These are phyloP conservation scores for Bonia amplexicaulis DNA, from an alignment of 176 grass and related monocot species.

Conservation along the genomic window DNA sequence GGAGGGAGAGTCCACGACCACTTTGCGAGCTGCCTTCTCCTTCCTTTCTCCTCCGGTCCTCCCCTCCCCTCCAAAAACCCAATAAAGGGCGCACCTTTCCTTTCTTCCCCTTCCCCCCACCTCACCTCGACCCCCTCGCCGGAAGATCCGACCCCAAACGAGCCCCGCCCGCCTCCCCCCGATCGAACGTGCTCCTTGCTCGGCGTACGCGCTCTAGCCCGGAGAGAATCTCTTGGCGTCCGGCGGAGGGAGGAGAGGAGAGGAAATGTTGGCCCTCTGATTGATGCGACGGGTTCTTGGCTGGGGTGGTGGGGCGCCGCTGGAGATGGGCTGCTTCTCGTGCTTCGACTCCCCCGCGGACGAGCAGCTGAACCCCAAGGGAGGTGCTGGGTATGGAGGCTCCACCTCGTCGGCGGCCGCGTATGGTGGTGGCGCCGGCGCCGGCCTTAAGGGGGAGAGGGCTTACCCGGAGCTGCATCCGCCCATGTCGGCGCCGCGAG, in stretches of 20 bases:
- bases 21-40: background rate
- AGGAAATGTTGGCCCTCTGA: conserved; percentile 25
- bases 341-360: conserved; percentile 70
- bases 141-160: conserved; percentile 32
- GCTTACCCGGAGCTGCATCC: conserved; percentile 38
- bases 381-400: conserved; percentile 29
- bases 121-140: conserved; percentile 35
- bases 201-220: background rate
- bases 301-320: background rate
- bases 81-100: conserved; percentile 45
- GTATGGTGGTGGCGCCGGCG: background rate
- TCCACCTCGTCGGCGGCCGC: background rate
- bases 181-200: background rate
- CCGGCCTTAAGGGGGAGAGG: background rate
- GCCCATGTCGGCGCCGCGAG: conserved; percentile 57
- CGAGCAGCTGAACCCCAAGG: conserved; percentile 66
- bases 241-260: background rate
- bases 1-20: conserved; percentile 5
- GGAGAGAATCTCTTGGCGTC: background rate
- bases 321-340: conserved; percentile 72
- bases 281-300: conserved; percentile 5
- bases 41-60: background rate
- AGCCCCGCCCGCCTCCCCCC: background rate
- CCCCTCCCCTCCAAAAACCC: conserved; percentile 35
- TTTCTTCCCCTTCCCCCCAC: background rate